These are phyloP conservation scores for Phytophthora ramorum DNA, from an alignment of 352 stramenopile species.

Conservation along the genomic window DNA sequence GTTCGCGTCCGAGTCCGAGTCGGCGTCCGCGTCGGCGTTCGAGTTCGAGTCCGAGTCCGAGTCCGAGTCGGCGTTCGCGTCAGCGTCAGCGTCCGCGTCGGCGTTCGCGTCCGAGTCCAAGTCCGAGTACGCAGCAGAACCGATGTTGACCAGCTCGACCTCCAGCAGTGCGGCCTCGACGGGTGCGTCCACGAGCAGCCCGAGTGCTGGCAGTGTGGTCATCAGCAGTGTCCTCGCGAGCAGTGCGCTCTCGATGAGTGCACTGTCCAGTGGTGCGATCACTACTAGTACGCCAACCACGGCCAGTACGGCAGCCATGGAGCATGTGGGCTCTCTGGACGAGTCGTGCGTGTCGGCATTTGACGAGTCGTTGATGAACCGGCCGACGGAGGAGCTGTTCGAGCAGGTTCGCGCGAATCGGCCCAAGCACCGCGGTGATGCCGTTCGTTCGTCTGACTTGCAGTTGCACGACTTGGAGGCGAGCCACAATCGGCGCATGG, in stretches of 20 bases:
- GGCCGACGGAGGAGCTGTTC: conserved; percentile 43
- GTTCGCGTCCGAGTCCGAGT: too few species aligned
- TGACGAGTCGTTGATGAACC: neutral
- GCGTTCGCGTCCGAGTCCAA: too few species aligned
- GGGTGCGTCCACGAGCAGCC: neutral
- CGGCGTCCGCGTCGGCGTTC: too few species aligned
- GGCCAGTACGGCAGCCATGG: neutral
- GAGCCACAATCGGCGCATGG: conserved; percentile 61
- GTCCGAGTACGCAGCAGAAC: conserved; percentile 1
- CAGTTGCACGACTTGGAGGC: conserved; percentile 51
- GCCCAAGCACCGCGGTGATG: neutral
- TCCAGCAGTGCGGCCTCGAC: conserved; percentile 5
- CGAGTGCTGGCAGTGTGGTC: neutral
- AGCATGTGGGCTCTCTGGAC: neutral
- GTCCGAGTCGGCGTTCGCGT: too few species aligned
- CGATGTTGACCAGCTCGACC: neutral
- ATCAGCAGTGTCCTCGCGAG: neutral
- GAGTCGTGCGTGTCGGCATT: neutral
- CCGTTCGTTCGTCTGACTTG: conserved; percentile 37
- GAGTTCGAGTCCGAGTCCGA: too few species aligned
- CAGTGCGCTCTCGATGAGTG: neutral
- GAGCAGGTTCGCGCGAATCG: conserved; percentile 54
- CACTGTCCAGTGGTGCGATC: neutral
- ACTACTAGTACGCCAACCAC: neutral
- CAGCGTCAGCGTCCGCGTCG: too few species aligned